Conservation (phyloP, 192 early-diverging fungal genomes). For the Lunasporangiospora selenospora region DNA sequence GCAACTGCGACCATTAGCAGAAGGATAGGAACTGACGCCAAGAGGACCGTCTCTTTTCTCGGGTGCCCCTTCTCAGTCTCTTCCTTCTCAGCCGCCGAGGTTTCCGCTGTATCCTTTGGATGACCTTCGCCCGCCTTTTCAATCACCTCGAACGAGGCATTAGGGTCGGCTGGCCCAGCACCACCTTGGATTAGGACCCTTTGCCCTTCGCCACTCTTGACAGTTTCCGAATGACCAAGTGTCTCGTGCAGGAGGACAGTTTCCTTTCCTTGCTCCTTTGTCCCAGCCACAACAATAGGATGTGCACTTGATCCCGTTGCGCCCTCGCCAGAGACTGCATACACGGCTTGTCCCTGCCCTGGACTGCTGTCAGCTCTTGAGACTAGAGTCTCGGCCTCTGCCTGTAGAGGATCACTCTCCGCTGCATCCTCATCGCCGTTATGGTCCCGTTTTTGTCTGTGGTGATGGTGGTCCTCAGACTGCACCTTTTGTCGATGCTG, state of each 20-base stretch:
- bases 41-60: constrained; percentile 9
- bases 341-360: too few species aligned
- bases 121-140: constrained; percentile 24
- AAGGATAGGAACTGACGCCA: constrained; percentile 26
- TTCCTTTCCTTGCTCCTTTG: too few species aligned
- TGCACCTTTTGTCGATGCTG: not conserved
- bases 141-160: not conserved
- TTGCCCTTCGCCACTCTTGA: constrained; percentile 2
- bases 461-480: constrained; percentile 1
- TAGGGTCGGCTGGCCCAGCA: not conserved
- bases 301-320: too few species aligned
- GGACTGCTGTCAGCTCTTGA: too few species aligned
- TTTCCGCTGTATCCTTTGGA: not conserved
- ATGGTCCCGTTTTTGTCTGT: too few species aligned
- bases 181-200: constrained; percentile 12
- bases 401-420: too few species aligned
- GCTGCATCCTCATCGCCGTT: too few species aligned
- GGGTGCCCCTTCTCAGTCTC: not conserved
- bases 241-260: constrained; percentile 3
- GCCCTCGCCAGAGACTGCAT: too few species aligned
- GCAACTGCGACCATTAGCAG: constrained; percentile 37
- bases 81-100: not conserved
- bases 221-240: constrained; percentile 5
- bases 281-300: too few species aligned
- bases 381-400: too few species aligned